phyloP scores from a whole-genome alignment of 2,329 filamentous ascomycete species.

The Claviceps paspali region DNA sequence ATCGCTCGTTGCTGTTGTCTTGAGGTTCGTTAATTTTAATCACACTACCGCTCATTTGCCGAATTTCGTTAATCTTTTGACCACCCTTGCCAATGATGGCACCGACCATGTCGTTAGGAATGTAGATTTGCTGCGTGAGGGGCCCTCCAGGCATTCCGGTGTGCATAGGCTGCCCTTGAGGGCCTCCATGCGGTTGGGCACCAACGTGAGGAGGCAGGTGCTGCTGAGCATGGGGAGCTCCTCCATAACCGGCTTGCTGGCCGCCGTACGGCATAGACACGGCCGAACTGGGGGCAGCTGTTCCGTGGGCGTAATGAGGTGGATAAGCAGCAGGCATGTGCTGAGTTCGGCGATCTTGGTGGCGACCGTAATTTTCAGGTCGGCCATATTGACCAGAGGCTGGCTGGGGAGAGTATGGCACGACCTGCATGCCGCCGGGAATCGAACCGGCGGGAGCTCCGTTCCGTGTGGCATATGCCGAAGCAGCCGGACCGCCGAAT shows the following conservation, averaged over 20 bases:
- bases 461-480: constrained; percentile 92
- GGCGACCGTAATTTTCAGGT: constrained; percentile 66
- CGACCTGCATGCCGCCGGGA: constrained; percentile 95
- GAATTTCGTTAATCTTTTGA: constrained; percentile 98
- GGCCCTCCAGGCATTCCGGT: constrained; percentile 44
- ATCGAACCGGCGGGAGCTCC: constrained; percentile 87
- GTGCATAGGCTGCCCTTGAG: constrained; percentile 61
- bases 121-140: constrained; percentile 95
- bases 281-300: constrained; percentile 44
- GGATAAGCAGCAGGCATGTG: constrained; percentile 57
- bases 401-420: constrained; percentile 92
- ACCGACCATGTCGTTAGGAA: constrained; percentile 98
- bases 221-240: constrained; percentile 61
- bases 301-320: constrained; percentile 53
- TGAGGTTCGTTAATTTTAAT: constrained; percentile 99
- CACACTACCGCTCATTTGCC: constrained; percentile 89
- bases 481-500: constrained; percentile 88
- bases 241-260: constrained; percentile 62
- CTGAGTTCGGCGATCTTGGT: constrained; percentile 57
- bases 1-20: constrained; percentile 94
- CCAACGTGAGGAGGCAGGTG: constrained; percentile 47
- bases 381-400: constrained; percentile 86
- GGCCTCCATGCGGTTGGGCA: constrained; percentile 43
- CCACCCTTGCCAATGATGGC: constrained; percentile 98
- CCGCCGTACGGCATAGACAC: constrained; percentile 66